phyloP scores from a whole-genome alignment of 192 early-diverging fungal genomes.

The Mortierella claussenii region DNA sequence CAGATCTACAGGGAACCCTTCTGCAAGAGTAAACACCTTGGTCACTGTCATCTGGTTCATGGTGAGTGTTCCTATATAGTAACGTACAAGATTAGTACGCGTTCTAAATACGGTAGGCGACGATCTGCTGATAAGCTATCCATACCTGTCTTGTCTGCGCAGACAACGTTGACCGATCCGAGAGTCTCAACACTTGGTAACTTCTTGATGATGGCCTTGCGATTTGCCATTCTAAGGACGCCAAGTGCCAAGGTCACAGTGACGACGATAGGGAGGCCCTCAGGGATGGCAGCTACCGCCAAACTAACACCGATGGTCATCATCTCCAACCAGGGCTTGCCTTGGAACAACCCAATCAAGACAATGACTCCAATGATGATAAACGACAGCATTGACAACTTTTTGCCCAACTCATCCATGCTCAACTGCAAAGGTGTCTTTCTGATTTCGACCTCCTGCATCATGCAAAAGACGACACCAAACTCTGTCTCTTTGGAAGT shows the following conservation, averaged over 20 bases:
- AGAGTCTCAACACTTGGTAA: slow-evolving; percentile 94
- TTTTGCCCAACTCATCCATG: slow-evolving; percentile 95
- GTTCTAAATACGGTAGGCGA: neutral
- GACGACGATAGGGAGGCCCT: slow-evolving; percentile 97
- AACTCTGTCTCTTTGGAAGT: slow-evolving; percentile 93
- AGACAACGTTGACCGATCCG: slow-evolving; percentile 94
- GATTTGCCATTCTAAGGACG: slow-evolving; percentile 91
- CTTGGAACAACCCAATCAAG: slow-evolving; percentile 88
- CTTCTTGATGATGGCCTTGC: slow-evolving; percentile 94
- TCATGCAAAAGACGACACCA: slow-evolving; percentile 93
- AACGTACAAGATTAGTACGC: neutral
- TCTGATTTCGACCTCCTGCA: slow-evolving; percentile 91
- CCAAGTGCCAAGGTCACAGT: slow-evolving; percentile 95
- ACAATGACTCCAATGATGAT: slow-evolving; percentile 86
- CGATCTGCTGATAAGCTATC: neutral
- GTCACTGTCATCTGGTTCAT: slow-evolving; percentile 96
- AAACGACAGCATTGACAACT: slow-evolving; percentile 88
- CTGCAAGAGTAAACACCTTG: slow-evolving; percentile 75
- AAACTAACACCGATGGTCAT: slow-evolving; percentile 95
- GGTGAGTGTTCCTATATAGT: slow-evolving; percentile 80
- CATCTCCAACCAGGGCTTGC: slow-evolving; percentile 93
- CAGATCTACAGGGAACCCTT: slow-evolving; percentile 61
- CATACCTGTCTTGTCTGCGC: slow-evolving; percentile 94
- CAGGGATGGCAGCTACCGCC: slow-evolving; percentile 98
- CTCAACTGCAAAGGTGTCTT: slow-evolving; percentile 94